A percentile compares a stretch with the other conserved stretches of the same genome.
Conservation (phyloP, 73 alveolate species). For the Tetrahymena elliotti region DNA sequence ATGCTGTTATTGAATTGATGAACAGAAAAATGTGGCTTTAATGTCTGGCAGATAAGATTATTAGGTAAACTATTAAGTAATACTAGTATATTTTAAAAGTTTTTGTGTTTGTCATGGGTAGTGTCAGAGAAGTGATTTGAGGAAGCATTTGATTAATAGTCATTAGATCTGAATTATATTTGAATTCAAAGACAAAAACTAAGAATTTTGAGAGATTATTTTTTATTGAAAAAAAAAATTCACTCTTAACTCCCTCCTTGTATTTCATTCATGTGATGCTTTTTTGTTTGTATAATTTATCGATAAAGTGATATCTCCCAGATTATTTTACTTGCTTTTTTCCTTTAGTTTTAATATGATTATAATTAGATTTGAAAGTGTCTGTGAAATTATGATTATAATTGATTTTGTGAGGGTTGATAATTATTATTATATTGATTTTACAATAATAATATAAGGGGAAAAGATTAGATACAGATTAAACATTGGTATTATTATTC, state of each 20-base stretch:
- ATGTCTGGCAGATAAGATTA: too few species aligned
- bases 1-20: too few species aligned
- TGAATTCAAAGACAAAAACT: neutral
- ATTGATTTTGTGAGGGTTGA: neutral
- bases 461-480: neutral
- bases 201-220: neutral
- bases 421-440: neutral
- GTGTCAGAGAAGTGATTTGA: neutral
- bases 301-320: too few species aligned
- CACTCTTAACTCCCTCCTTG: neutral
- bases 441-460: neutral
- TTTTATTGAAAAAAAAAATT: too few species aligned
- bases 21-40: too few species aligned
- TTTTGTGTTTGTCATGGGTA: neutral
- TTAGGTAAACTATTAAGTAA: neutral
- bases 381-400: neutral
- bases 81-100: neutral
- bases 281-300: neutral
- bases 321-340: neutral
- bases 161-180: neutral
- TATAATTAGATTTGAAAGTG: neutral
- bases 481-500: neutral
- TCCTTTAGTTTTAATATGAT: neutral
- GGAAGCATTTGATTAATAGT: neutral
- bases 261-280: neutral